Evolutionary conservation across 2,329 filamentous ascomycete genomes (phyloP).

Genomic region (Ophiostoma pallidulum): DNA sequence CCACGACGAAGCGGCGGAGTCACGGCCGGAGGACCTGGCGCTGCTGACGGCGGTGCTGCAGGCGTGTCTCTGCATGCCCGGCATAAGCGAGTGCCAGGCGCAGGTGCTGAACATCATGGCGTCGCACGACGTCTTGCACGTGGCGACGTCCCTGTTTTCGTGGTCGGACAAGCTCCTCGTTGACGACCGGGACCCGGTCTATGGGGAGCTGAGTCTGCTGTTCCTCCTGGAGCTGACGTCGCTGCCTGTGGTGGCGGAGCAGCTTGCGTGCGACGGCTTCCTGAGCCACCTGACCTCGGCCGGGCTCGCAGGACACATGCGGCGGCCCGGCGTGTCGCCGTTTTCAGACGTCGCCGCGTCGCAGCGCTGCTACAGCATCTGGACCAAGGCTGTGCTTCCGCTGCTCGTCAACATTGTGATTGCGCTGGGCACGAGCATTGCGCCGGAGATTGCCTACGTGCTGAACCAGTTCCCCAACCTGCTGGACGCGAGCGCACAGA

Average conservation of each 20-base stretch:
- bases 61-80: slow-evolving; percentile 68
- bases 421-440: slow-evolving; percentile 70
- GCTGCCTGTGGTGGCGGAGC: slow-evolving; percentile 72
- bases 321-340: slow-evolving; percentile 61
- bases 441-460: slow-evolving; percentile 75
- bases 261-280: slow-evolving; percentile 78
- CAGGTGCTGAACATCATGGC: slow-evolving; percentile 63
- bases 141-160: slow-evolving; percentile 79
- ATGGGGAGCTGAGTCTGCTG: slow-evolving; percentile 82
- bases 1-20: slow-evolving; percentile 60
- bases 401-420: slow-evolving; percentile 81
- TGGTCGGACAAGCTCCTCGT: slow-evolving; percentile 81
- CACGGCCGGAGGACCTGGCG: slow-evolving; percentile 70
- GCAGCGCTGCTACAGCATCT: slow-evolving; percentile 76
- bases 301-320: slow-evolving; percentile 68
- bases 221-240: slow-evolving; percentile 84
- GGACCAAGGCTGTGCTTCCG: slow-evolving; percentile 80
- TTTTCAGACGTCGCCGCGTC: slow-evolving; percentile 62
- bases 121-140: slow-evolving; percentile 64
- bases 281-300: slow-evolving; percentile 71
- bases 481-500: slow-evolving; percentile 59
- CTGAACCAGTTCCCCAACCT: slow-evolving; percentile 82
- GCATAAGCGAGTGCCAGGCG: slow-evolving; percentile 59
- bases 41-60: slow-evolving; percentile 84
- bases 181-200: slow-evolving; percentile 63